Percentiles rank a stretch among this genome's conserved stretches.
These are phyloP conservation scores for Lizonia empirigonia DNA, from an alignment of 2,329 filamentous ascomycete genomes.

Conservation along the genomic window DNA sequence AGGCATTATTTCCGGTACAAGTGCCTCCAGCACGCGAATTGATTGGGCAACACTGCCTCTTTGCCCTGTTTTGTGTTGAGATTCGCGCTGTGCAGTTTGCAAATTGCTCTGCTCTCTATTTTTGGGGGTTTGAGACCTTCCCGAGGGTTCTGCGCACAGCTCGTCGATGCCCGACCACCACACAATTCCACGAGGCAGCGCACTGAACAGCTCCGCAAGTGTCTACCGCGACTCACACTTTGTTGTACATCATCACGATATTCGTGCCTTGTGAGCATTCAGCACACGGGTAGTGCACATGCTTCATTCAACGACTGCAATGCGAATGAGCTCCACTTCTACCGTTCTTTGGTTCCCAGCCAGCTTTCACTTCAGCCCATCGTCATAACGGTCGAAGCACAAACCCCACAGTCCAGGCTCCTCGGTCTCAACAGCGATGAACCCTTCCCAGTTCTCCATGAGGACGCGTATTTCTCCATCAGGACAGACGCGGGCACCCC, in stretches of 20 bases:
- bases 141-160: background rate
- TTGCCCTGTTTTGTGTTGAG: background rate
- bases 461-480: slow-evolving; percentile 62
- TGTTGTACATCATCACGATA: too few relatives aligned
- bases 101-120: background rate
- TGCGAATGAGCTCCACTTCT: slow-evolving; percentile 26
- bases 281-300: background rate
- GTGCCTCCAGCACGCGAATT: background rate
- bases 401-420: slow-evolving; percentile 58
- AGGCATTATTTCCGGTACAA: background rate
- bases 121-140: background rate
- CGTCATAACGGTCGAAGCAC: slow-evolving; percentile 54
- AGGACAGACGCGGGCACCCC: slow-evolving; percentile 72
- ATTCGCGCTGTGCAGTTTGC: background rate
- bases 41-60: background rate
- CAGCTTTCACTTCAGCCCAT: slow-evolving; percentile 48
- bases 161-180: background rate
- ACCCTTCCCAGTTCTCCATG: slow-evolving; percentile 61
- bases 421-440: slow-evolving; percentile 59
- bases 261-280: background rate
- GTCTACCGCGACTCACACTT: too few relatives aligned
- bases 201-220: background rate
- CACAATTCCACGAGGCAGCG: background rate
- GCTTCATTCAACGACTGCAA: slow-evolving; percentile 13
- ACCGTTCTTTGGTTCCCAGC: slow-evolving; percentile 27